Evolutionary conservation across 768 basidiomycete genomes (phyloP).

Genomic region (Auriscalpium orientale): DNA sequence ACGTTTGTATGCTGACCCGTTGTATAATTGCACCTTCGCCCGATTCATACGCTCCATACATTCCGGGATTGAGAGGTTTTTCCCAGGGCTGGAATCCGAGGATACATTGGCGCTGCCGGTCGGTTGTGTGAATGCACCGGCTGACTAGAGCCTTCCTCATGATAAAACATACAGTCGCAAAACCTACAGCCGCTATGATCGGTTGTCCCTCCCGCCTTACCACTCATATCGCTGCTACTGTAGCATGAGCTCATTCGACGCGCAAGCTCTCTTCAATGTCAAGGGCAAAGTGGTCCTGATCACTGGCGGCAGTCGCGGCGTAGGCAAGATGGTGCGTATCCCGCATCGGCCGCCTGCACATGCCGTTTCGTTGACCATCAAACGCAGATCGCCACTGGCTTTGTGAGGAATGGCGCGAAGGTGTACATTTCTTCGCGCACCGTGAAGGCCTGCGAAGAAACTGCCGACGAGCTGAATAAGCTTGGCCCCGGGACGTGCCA

Average conservation of each 20-base stretch:
- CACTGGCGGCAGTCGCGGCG: conserved; percentile 59
- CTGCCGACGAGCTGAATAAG: conserved; percentile 43
- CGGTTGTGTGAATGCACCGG: too few species aligned
- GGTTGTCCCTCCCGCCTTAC: too few species aligned
- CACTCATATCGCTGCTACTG: not conserved
- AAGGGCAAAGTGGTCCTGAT: conserved; percentile 48
- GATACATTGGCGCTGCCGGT: too few species aligned
- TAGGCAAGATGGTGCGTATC: conserved; percentile 52
- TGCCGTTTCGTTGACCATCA: not conserved
- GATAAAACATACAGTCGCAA: too few species aligned
- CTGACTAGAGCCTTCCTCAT: too few species aligned
- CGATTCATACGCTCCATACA: too few species aligned
- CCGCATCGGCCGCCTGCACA: not conserved
- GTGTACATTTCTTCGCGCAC: conserved; percentile 60
- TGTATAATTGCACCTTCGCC: too few species aligned
- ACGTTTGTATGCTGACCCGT: too few species aligned
- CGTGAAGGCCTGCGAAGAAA: conserved; percentile 40
- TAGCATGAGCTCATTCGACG: conserved; percentile 31
- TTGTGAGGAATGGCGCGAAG: conserved; percentile 54
- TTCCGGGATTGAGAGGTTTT: too few species aligned
- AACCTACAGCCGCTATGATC: too few species aligned
- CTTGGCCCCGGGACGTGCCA: conserved; percentile 50
- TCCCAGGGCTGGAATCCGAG: too few species aligned
- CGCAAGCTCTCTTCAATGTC: conserved; percentile 39
- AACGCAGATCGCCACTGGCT: conserved; percentile 53